Evolutionary conservation across 1,284 basidiomycete species (phyloP).

Genomic region (Heimioporus punctisporus): DNA sequence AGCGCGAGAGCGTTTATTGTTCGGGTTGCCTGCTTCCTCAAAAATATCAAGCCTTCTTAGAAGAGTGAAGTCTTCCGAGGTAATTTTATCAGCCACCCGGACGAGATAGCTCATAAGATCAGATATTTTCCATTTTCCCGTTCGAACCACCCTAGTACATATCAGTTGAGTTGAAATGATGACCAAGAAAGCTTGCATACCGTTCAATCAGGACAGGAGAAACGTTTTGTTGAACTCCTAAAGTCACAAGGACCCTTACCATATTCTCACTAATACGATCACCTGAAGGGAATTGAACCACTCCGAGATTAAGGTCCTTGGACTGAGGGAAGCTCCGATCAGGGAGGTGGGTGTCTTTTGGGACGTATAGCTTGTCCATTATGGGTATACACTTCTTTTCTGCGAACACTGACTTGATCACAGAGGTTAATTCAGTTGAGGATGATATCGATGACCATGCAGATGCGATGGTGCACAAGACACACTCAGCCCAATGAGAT

Average conservation of each 20-base stretch:
- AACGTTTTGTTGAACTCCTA: neutral
- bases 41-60: slow-evolving; percentile 75
- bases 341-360: slow-evolving; percentile 34
- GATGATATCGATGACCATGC: slow-evolving; percentile 78
- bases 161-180: neutral
- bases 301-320: neutral
- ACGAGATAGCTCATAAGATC: slow-evolving; percentile 84
- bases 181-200: neutral
- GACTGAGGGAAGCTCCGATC: neutral
- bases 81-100: slow-evolving; percentile 71
- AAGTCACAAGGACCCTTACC: neutral
- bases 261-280: neutral
- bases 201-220: neutral
- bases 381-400: slow-evolving; percentile 81
- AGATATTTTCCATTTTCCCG: slow-evolving; percentile 73
- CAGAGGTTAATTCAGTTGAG: slow-evolving; percentile 17
- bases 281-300: neutral
- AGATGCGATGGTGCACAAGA: slow-evolving; percentile 68
- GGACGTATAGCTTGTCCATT: slow-evolving; percentile 69
- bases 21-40: slow-evolving; percentile 46
- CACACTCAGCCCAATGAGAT: slow-evolving; percentile 78
- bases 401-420: slow-evolving; percentile 57
- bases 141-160: slow-evolving; percentile 70
- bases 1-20: slow-evolving; percentile 52
- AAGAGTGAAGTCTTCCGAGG: slow-evolving; percentile 64